A percentile compares a stretch with the other conserved stretches of the same genome.
Evolutionary conservation across 148 eudicot genomes (phyloP).

Genomic region (Chenopodium album): DNA sequence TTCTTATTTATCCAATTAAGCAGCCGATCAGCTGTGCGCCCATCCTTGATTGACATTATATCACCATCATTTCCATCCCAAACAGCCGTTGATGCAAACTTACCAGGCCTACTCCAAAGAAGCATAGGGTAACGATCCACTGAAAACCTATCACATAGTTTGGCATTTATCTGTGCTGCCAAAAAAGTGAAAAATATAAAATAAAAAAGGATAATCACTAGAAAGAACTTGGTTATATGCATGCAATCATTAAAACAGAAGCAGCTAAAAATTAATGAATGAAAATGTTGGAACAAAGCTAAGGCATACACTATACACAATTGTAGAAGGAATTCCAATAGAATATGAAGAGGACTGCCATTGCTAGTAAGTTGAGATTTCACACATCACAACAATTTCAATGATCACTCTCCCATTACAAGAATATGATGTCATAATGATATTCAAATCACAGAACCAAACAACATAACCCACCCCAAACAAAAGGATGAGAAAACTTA

Average conservation of each 20-base stretch:
- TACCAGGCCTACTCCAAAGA: conserved; percentile 73
- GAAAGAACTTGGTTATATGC: conserved; percentile 4
- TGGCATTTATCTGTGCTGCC: conserved; percentile 91
- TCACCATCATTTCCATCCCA: conserved; percentile 66
- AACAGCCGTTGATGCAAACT: conserved; percentile 52
- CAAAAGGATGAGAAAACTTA: neutral
- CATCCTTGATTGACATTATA: conserved; percentile 54
- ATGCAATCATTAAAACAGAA: conserved; percentile 1
- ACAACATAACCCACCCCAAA: neutral
- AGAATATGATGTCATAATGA: neutral
- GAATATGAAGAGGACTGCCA: neutral
- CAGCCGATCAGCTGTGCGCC: conserved; percentile 75
- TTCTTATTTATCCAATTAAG: conserved; percentile 85
- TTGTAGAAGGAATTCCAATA: neutral
- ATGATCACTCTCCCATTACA: neutral
- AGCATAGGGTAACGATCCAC: conserved; percentile 80
- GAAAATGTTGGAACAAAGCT: neutral
- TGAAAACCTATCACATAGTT: conserved; percentile 88
- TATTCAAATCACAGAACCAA: neutral
- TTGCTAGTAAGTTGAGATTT: neutral
- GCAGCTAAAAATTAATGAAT: neutral
- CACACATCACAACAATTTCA: neutral
- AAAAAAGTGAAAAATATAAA: conserved; percentile 42
- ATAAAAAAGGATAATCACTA: conserved; percentile 39
- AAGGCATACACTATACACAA: neutral